Evolutionary conservation across 805 yeast genomes (phyloP).

Genomic region (Yarrowia sp.): DNA sequence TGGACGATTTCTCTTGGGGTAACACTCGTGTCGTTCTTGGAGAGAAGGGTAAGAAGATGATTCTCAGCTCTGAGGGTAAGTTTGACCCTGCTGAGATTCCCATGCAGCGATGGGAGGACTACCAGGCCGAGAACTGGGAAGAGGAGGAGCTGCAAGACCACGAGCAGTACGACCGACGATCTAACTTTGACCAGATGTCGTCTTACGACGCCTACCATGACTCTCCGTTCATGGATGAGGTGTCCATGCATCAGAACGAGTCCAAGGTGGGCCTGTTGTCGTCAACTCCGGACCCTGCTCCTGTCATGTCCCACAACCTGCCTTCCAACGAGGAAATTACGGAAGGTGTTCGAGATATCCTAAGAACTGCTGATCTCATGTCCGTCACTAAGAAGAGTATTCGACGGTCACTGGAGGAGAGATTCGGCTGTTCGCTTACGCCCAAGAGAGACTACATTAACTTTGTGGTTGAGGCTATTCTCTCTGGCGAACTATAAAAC

Average conservation of each 20-base stretch:
- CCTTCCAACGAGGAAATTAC: constrained; percentile 41
- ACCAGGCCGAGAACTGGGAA: constrained; percentile 49
- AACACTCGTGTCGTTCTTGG: constrained; percentile 57
- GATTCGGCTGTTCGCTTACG: constrained; percentile 38
- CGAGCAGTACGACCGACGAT: constrained; percentile 8
- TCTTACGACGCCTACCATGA: constrained; percentile 17
- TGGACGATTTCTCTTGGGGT: constrained; percentile 69
- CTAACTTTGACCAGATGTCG: constrained; percentile 15
- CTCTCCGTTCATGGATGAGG: constrained; percentile 23
- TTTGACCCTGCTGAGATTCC: constrained; percentile 55
- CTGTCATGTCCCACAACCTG: constrained; percentile 30
- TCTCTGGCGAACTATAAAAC: constrained; percentile 40
- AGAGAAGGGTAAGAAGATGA: constrained; percentile 48
- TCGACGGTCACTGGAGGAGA: constrained; percentile 38
- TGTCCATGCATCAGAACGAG: constrained; percentile 17
- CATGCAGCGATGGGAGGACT: constrained; percentile 58
- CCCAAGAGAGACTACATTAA: constrained; percentile 41
- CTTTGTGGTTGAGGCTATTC: constrained; percentile 41
- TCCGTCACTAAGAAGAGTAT: constrained; percentile 41
- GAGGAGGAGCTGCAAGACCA: constrained; percentile 21
- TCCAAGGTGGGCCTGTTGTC: constrained; percentile 5
- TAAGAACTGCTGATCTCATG: constrained; percentile 41
- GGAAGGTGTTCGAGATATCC: constrained; percentile 39
- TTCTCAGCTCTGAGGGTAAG: constrained; percentile 48
- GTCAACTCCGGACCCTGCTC: constrained; percentile 2